Percentiles rank a stretch among this genome's conserved stretches.
Conservation (phyloP, 2,329 filamentous ascomycete species). For the Talaromyces pinophilus region DNA sequence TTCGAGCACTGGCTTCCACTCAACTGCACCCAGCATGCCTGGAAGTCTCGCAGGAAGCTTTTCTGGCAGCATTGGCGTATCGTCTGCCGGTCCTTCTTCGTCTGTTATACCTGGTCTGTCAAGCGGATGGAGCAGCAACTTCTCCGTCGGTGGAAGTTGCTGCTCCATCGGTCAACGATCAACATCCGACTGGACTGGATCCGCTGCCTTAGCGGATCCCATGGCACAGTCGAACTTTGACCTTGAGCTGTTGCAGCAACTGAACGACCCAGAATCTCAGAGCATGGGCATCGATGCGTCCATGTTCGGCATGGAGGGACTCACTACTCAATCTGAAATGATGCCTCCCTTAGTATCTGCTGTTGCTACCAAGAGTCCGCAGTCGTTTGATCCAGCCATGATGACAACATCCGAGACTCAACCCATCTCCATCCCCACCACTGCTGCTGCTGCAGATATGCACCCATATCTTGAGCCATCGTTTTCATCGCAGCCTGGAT, state of each 20-base stretch:
- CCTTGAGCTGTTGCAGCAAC: slow-evolving; percentile 39
- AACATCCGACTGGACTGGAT: slow-evolving; percentile 36
- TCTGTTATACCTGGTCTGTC: slow-evolving; percentile 31
- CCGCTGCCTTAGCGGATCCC: slow-evolving; percentile 34
- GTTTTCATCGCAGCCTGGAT: slow-evolving; percentile 13
- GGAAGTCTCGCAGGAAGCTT: slow-evolving; percentile 40
- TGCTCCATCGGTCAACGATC: slow-evolving; percentile 34
- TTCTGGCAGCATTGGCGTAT: slow-evolving; percentile 36
- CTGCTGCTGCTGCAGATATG: background rate
- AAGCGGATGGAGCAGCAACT: slow-evolving; percentile 38
- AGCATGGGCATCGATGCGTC: slow-evolving; percentile 29
- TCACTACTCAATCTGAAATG: slow-evolving; percentile 5
- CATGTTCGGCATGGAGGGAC: slow-evolving; percentile 1
- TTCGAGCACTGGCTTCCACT: slow-evolving; percentile 36
- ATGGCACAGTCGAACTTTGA: slow-evolving; percentile 44
- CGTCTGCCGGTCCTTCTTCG: slow-evolving; percentile 28
- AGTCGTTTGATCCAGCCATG: background rate
- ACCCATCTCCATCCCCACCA: slow-evolving; percentile 19
- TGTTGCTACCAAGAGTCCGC: slow-evolving; percentile 1
- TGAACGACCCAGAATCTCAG: slow-evolving; percentile 38
- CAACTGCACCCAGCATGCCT: slow-evolving; percentile 39
- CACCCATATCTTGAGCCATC: slow-evolving; percentile 15
- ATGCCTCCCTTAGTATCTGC: background rate
- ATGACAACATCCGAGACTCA: slow-evolving; percentile 18
- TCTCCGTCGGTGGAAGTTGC: slow-evolving; percentile 28